Evolutionary conservation across 805 yeast species (phyloP).

Genomic region (Starmerella powellii): DNA sequence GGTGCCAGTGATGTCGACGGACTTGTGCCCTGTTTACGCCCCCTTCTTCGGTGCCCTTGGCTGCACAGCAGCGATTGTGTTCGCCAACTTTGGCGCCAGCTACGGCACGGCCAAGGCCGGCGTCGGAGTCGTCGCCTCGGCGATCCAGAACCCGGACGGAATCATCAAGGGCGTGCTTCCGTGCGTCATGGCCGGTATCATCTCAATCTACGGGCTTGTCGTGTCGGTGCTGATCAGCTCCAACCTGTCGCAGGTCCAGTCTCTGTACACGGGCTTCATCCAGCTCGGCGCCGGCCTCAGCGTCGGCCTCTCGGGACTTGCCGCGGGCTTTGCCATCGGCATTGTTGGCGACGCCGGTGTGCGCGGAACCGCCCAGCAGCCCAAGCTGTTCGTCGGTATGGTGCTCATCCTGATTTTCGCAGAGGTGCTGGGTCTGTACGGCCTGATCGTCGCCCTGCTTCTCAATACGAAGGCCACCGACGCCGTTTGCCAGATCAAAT

Average conservation of each 20-base stretch:
- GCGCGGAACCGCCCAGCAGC: slow-evolving; percentile 96
- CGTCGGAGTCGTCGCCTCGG: slow-evolving; percentile 97
- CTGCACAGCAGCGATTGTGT: slow-evolving; percentile 97
- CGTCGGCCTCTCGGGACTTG: slow-evolving; percentile 92
- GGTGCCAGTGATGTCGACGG: slow-evolving; percentile 18
- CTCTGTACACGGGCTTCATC: slow-evolving; percentile 92
- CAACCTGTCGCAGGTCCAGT: slow-evolving; percentile 77
- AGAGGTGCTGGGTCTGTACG: slow-evolving; percentile 96
- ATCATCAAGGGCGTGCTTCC: slow-evolving; percentile 83
- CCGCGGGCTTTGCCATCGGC: slow-evolving; percentile 99
- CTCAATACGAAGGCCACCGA: slow-evolving; percentile 96
- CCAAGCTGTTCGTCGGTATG: slow-evolving; percentile 97
- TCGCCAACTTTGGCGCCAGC: slow-evolving; percentile 98
- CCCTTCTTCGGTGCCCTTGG: slow-evolving; percentile 99
- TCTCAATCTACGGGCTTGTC: slow-evolving; percentile 94
- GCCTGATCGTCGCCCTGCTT: slow-evolving; percentile 93
- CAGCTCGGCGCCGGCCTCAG: slow-evolving; percentile 97
- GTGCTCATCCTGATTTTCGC: slow-evolving; percentile 96
- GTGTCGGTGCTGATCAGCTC: slow-evolving; percentile 91
- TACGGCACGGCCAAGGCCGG: slow-evolving; percentile 99
- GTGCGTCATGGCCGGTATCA: slow-evolving; percentile 98
- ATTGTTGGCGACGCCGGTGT: slow-evolving; percentile 99
- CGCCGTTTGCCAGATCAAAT: slow-evolving; percentile 43
- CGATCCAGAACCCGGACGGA: slow-evolving; percentile 90
- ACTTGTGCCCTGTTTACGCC: slow-evolving; percentile 26